phyloP scores from a whole-genome alignment of 257 asterid species.

The Fraxinus quadrangulata region DNA sequence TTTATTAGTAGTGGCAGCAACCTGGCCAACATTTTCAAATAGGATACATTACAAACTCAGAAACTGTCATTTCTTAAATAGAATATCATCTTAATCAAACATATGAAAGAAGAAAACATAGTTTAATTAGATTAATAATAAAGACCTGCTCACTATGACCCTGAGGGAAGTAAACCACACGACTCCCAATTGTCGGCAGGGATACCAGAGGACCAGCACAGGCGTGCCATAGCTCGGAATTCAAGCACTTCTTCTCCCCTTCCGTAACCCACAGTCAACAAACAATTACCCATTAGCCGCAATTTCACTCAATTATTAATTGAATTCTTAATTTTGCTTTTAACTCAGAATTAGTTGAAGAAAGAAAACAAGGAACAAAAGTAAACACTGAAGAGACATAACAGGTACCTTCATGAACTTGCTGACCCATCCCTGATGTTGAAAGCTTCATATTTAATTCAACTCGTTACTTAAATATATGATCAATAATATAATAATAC shows the following conservation, averaged over 20 bases:
- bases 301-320: conserved; percentile 14
- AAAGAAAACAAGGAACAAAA: conserved; percentile 28
- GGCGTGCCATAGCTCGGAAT: conserved; percentile 99
- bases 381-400: conserved; percentile 23
- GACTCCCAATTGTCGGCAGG: conserved; percentile 78
- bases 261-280: conserved; percentile 35
- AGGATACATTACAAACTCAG: conserved; percentile 29
- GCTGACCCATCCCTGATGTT: conserved; percentile 65
- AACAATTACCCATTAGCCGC: conserved; percentile 42
- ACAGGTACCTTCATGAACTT: conserved; percentile 49
- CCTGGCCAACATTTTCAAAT: conserved; percentile 53
- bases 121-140: conserved; percentile 8
- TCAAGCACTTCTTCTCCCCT: conserved; percentile 94
- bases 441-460: conserved; percentile 54
- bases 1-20: conserved; percentile 90
- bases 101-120: conserved; percentile 13
- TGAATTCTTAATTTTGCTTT: background rate
- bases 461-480: conserved; percentile 31
- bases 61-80: conserved; percentile 1
- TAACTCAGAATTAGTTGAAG: background rate
- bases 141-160: conserved; percentile 98
- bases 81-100: conserved; percentile 8
- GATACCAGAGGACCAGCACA: conserved; percentile 99
- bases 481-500: conserved; percentile 1
- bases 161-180: conserved; percentile 98